Evolutionary conservation across 805 yeast genomes (phyloP).

Genomic region (Zygotorulaspora sp.): DNA sequence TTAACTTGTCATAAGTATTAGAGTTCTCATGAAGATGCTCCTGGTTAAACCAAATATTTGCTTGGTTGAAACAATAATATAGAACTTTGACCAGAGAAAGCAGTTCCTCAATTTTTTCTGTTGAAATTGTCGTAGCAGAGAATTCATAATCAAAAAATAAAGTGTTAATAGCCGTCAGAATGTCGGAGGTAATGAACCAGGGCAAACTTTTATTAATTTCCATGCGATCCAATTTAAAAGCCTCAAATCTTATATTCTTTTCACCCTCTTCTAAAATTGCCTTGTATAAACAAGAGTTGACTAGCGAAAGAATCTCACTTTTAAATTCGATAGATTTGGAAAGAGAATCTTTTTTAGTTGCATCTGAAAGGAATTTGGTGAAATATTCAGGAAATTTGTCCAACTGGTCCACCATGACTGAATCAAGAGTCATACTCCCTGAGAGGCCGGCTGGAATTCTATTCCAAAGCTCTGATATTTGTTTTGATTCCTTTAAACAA

Average conservation of each 20-base stretch:
- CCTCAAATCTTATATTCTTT: constrained; percentile 32
- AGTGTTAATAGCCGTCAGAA: constrained; percentile 40
- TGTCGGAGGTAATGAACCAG: constrained; percentile 47
- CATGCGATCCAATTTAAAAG: constrained; percentile 33
- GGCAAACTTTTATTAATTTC: constrained; percentile 34
- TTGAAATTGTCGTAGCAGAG: constrained; percentile 13
- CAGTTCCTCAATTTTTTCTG: constrained; percentile 18
- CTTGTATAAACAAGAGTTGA: constrained; percentile 28
- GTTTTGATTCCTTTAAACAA: constrained; percentile 10
- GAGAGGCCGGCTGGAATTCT: constrained; percentile 8
- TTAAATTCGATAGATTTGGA: constrained; percentile 19
- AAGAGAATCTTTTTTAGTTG: constrained; percentile 8
- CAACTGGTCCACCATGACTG: constrained; percentile 27
- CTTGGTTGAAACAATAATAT: constrained; percentile 39
- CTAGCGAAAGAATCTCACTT: constrained; percentile 19
- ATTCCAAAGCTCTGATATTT: constrained; percentile 14
- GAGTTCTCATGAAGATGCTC: constrained; percentile 18
- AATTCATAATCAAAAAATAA: constrained; percentile 35
- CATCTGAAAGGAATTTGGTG: constrained; percentile 20
- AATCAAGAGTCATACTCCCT: constrained; percentile 16
- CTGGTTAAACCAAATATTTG: constrained; percentile 34
- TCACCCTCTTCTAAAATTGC: constrained; percentile 41
- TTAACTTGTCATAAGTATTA: constrained; percentile 28
- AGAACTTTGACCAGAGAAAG: constrained; percentile 41
- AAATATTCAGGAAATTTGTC: constrained; percentile 28